Evolutionary conservation across 1,139 yeast genomes (phyloP), one percentile per base, ranked within the genome.

Genomic region (Debaryomycetaceae sp.): DNA sequence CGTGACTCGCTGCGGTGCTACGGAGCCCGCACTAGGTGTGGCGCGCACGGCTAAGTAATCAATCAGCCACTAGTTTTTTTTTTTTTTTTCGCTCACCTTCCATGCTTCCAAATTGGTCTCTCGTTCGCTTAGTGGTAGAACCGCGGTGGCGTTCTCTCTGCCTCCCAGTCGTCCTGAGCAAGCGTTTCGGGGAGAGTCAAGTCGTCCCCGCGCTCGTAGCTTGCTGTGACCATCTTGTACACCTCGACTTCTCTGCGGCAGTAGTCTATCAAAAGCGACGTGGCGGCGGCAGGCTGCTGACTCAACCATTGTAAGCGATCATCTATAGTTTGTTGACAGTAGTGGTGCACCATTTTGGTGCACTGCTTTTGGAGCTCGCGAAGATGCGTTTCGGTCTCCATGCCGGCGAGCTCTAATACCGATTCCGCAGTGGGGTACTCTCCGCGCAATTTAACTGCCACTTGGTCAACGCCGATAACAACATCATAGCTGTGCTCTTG

Each of bases 401-500:
- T 32, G 8, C 21, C 18, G 16, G 24, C 30, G 10, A 34, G 18
- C 12, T 34, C 14, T 11, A 34, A 21, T 2, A 30, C 23, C 4
- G 27, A 4, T 15, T 31, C 32, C 17, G 23, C 14, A 18, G 36
- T 18, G n/a, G 39, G 32, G n/a, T 14, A 26, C 18, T 32, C 23
- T n/a, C 34, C 36, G 9, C 41, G 30, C 22, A 33, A 31, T 17
- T 28, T 24, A 7, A 53, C 46, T 2, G 56, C 58, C 15, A 45
- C 45, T 10, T 53, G 50, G 16, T 46, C 56, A 10, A 51, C 29
- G 3, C 56, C 61, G 31, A 46, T 48, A 5, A 61, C 43, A 10
- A 41, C 45, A 38, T 57, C 62, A 35, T 48, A 48, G 6, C 41
- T 29, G 4, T 37, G 34, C 35, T 58, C 61, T 38, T 59, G 65